A percentile compares a stretch with the other conserved stretches of the same genome.
These are phyloP conservation scores for Erythrobasidium hasegawianum DNA, from an alignment of 1,284 basidiomycete genomes.

Conservation along the genomic window DNA sequence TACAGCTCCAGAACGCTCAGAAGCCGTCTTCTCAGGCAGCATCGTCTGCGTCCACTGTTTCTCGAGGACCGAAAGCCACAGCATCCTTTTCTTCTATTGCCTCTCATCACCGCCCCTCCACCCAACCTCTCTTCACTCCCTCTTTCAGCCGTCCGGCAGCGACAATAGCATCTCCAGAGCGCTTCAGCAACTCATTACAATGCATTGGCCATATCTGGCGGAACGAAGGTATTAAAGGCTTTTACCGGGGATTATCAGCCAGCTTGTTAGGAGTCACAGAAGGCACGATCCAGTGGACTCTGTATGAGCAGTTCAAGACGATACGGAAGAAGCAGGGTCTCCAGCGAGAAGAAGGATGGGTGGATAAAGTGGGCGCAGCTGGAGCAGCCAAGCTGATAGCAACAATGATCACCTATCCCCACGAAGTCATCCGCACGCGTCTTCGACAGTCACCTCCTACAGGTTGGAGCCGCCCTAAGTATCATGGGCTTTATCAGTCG, in stretches of 20 bases:
- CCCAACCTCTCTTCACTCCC: slow-evolving; percentile 20
- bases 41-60: slow-evolving; percentile 26
- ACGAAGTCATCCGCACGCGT: slow-evolving; percentile 91
- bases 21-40: no score
- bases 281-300: slow-evolving; percentile 94
- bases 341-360: slow-evolving; percentile 52
- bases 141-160: slow-evolving; percentile 35
- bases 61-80: slow-evolving; percentile 23
- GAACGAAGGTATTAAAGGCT: slow-evolving; percentile 78
- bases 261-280: slow-evolving; percentile 97
- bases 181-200: slow-evolving; percentile 57
- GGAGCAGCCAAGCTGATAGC: slow-evolving; percentile 92
- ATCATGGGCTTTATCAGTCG: slow-evolving; percentile 81
- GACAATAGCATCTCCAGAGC: slow-evolving; percentile 41
- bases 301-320: slow-evolving; percentile 66
- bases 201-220: slow-evolving; percentile 70
- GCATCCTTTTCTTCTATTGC: slow-evolving; percentile 33
- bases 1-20: slow-evolving; percentile 57
- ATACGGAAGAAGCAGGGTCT: slow-evolving; percentile 33
- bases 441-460: slow-evolving; percentile 70
- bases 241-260: slow-evolving; percentile 93
- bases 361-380: slow-evolving; percentile 77
- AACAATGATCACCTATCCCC: slow-evolving; percentile 90
- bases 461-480: slow-evolving; percentile 57
- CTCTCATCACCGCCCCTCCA: slow-evolving; percentile 23